These are phyloP conservation scores for Populus simonii DNA, from an alignment of 345 rosid species.

Conservation along the genomic window DNA sequence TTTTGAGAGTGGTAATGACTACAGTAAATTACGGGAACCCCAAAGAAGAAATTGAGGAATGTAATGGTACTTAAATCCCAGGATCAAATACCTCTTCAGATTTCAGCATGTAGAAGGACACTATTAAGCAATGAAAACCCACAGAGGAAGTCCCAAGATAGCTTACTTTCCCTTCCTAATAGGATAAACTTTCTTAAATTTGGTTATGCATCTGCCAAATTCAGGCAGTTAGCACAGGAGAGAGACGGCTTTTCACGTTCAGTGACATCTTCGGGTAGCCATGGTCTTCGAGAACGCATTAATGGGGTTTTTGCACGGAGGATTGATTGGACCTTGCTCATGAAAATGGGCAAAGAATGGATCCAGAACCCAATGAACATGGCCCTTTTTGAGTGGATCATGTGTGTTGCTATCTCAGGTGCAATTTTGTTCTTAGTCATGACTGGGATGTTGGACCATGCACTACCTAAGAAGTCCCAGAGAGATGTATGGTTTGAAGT, in stretches of 20 bases:
- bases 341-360: slow-evolving; percentile 68
- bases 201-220: slow-evolving; percentile 67
- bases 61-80: slow-evolving; percentile 22
- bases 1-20: slow-evolving; percentile 36
- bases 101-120: slow-evolving; percentile 45
- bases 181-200: slow-evolving; percentile 49
- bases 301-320: slow-evolving; percentile 50
- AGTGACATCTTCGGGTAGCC: slow-evolving; percentile 48
- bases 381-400: slow-evolving; percentile 77
- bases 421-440: slow-evolving; percentile 90
- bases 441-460: slow-evolving; percentile 89
- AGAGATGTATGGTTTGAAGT: slow-evolving; percentile 91
- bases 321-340: slow-evolving; percentile 60
- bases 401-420: slow-evolving; percentile 75
- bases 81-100: slow-evolving; percentile 32
- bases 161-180: slow-evolving; percentile 26
- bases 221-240: slow-evolving; percentile 57
- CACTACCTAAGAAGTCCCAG: slow-evolving; percentile 57
- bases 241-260: slow-evolving; percentile 67
- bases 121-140: slow-evolving; percentile 38
- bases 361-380: slow-evolving; percentile 71
- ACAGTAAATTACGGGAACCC: slow-evolving; percentile 36
- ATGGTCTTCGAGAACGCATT: slow-evolving; percentile 52
- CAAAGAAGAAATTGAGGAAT: slow-evolving; percentile 45
- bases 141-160: slow-evolving; percentile 21